Conservation (phyloP, 371 early-diverging fungal genomes). For the Nematocida displodere region DNA sequence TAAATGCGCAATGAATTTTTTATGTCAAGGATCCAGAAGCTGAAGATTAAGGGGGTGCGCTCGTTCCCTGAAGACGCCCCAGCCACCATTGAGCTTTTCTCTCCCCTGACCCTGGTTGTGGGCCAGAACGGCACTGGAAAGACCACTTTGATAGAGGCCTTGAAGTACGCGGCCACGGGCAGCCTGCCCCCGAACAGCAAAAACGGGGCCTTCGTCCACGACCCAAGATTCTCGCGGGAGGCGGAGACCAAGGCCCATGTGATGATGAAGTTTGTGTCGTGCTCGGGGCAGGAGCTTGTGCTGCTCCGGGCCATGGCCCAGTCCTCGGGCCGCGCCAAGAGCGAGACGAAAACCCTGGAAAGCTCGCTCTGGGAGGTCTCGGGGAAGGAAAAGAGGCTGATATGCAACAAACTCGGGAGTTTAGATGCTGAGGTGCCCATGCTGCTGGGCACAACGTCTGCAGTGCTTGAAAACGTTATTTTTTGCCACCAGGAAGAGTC, state of each 20-base stretch:
- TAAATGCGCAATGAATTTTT: conserved; percentile 29
- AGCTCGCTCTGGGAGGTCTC: conserved; percentile 67
- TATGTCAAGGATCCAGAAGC: conserved; percentile 66
- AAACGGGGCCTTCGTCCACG: conserved; percentile 85
- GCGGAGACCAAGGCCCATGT: conserved; percentile 86
- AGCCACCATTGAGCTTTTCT: conserved; percentile 76
- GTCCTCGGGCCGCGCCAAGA: conserved; percentile 69
- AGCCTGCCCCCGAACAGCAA: conserved; percentile 80
- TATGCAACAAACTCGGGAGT: conserved; percentile 76
- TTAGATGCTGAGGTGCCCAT: conserved; percentile 76
- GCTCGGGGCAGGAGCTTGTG: conserved; percentile 71
- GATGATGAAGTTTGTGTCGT: conserved; percentile 75
- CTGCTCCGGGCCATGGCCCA: conserved; percentile 74
- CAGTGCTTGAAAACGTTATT: conserved; percentile 92
- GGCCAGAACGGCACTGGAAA: conserved; percentile 96
- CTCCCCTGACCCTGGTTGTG: conserved; percentile 91
- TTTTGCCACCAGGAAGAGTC: conserved; percentile 99
- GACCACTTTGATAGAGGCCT: conserved; percentile 93
- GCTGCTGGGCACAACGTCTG: conserved; percentile 77
- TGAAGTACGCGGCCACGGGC: conserved; percentile 93
- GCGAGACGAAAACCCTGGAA: conserved; percentile 77
- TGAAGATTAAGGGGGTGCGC: conserved; percentile 81
- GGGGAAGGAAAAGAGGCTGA: conserved; percentile 31
- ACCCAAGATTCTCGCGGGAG: conserved; percentile 77
- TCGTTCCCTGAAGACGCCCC: conserved; percentile 75